Base-by-base conservation (phyloP, 352 stramenopile species). In the Phytophthora crassamura region DNA sequence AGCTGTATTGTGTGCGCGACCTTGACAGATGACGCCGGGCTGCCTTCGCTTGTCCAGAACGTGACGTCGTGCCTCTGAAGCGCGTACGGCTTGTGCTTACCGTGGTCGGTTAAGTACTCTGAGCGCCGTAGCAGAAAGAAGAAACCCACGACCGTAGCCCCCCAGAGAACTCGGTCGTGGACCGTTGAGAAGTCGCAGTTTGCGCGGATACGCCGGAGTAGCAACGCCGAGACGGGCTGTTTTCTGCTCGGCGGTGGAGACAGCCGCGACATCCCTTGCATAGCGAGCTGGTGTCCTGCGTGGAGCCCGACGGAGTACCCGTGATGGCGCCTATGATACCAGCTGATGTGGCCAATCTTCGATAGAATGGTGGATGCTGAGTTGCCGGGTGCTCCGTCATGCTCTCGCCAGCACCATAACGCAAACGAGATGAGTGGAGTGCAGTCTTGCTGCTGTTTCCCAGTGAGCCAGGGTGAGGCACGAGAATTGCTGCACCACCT, bases 301-400 rank as follows among this genome's bases (percentile, higher is more conserved):
- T 68, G 60, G 2, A 53, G 43, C 2, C 51, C 46, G 40, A 64
- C 46, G 0, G 52, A 43, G 40, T 49, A 53, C 2, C 61, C 61
- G 1, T 38, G 42, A 5, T 45, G n/a, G 11, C 52, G 52, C n/a
- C 32, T 34, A 64, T 69, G 61, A 59, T 59, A 59, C 38, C 61
- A 69, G 9, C n/a, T 41, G 10, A 69, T 42, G 8, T 69, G 61
- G 61, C 61, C 34, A 43, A 69, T 39, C 40, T 55, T 58, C 30
- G 61, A 59, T 53, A n/a, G n/a, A 59, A 67, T 20, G 49, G 59
- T 60, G 15, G n/a, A n/a, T n/a, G n/a, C n/a, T n/a, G n/a, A n/a
- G n/a, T n/a, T n/a, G n/a, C n/a, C n/a, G n/a, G n/a, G n/a, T n/a
- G n/a, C n/a, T n/a, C n/a, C n/a, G n/a, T n/a, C n/a, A n/a, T n/a